Conservation (phyloP, 108 stramenopile genomes). For the Schizochytrium sp. region DNA sequence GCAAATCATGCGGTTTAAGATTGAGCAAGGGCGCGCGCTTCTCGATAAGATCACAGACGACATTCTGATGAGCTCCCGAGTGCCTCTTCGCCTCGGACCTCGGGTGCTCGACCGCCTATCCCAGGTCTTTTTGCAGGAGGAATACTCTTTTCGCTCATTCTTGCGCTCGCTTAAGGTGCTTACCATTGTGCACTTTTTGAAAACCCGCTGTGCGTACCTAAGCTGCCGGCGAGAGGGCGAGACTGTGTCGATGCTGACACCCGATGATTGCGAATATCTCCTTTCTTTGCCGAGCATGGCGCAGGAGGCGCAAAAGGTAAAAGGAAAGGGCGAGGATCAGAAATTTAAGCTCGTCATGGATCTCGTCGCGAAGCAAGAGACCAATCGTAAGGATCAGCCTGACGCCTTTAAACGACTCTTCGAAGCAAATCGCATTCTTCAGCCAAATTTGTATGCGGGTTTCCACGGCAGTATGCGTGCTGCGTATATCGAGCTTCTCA, state of each 20-base stretch:
- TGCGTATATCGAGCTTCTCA: not conserved
- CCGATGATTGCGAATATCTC: not conserved
- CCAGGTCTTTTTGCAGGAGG: not conserved
- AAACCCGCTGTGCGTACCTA: not conserved
- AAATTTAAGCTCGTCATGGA: not conserved
- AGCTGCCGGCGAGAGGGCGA: not conserved
- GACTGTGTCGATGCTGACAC: not conserved
- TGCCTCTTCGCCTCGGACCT: not conserved
- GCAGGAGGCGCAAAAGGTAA: not conserved
- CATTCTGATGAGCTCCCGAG: not conserved
- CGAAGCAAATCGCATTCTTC: not conserved
- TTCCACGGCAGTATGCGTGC: not conserved
- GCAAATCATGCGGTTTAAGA: not conserved
- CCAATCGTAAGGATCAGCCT: not conserved
- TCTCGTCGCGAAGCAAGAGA: not conserved
- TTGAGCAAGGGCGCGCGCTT: not conserved
- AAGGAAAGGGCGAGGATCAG: not conserved
- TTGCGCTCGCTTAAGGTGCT: not conserved
- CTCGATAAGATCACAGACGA: not conserved
- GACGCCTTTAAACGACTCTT: not conserved
- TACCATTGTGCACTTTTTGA: not conserved
- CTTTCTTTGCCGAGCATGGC: not conserved
- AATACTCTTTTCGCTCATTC: not conserved
- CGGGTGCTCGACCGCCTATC: not conserved
- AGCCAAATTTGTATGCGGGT: not conserved